Base-by-base conservation (phyloP, 306 rosid species). In the Lotus japonicus region DNA sequence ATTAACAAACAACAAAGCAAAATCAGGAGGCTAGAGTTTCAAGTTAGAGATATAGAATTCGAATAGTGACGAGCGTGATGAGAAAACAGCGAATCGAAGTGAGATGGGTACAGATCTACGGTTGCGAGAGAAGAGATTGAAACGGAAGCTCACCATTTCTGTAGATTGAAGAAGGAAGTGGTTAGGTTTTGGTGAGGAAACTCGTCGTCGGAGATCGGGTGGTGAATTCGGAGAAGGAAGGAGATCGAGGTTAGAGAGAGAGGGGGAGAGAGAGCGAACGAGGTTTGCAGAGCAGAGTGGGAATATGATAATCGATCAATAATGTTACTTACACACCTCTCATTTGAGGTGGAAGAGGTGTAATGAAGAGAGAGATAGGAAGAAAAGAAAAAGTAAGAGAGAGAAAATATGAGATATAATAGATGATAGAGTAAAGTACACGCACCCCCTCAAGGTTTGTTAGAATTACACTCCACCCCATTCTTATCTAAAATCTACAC, bases 111-210 rank as follows among this genome's bases (percentile, higher is more conserved):
- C 91, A 84, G 97, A 95, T 95, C 96, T 85, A 80, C 66, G 90
- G 71, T 75, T 31, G 63, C 18, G 68, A 41, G 15, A 59, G 66
- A 66, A 52, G 48, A 58, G 80, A 74, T 21, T 52, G 73, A 77
- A 66, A 73, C 78, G 7, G 45, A 36, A 75, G 76, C 86, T 95
- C 74, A 91, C 99, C 97, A 95, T 95, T 83, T 80, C 77, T n/a
- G 74, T 52, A 64, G 86, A 72, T 51, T n/a, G n/a, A n/a, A 59
- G 77, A 44, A 66, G 63, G 45, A 51, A 60, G 13, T 57, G n/a
- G 50, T 0, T 45, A n/a, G n/a, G n/a, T n/a, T 21, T 21, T 1
- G 26, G 3, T 21, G 26, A 36, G 81, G 45, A 45, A 15, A 52
- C 28, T 77, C 39, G 56, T 77, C 39, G 56, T 26, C 35, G 77